These are phyloP conservation scores for Podospora pseudocomata DNA, from an alignment of 495 filamentous ascomycete genomes.

Conservation along the genomic window DNA sequence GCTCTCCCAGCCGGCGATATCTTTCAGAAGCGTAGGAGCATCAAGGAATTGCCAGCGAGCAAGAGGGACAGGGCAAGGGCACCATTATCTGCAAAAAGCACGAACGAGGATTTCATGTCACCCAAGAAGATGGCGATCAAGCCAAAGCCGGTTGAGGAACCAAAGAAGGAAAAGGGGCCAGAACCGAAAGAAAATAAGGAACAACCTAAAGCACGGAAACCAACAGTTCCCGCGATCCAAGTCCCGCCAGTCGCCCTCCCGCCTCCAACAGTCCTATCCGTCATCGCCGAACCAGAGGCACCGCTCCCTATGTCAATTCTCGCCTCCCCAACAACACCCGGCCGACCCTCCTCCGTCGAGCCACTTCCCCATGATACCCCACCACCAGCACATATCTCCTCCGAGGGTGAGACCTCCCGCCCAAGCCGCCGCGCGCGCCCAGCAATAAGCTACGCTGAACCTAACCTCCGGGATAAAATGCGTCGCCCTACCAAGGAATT, in stretches of 20 bases:
- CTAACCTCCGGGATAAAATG: constrained; percentile 84
- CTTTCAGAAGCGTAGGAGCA: constrained; percentile 24
- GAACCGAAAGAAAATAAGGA: constrained; percentile 17
- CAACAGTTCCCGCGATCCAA: background rate
- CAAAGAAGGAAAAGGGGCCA: constrained; percentile 22
- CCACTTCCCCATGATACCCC: constrained; percentile 48
- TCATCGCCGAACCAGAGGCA: constrained; percentile 31
- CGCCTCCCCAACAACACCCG: constrained; percentile 37
- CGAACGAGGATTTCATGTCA: constrained; percentile 45
- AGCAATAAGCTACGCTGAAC: constrained; percentile 79
- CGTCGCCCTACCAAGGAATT: constrained; percentile 72
- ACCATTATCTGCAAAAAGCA: constrained; percentile 44
- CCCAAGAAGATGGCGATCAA: constrained; percentile 38
- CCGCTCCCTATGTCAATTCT: constrained; percentile 29
- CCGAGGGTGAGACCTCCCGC: constrained; percentile 49
- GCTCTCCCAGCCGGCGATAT: constrained; percentile 10
- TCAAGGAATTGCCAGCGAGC: constrained; percentile 35
- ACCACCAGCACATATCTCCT: constrained; percentile 53
- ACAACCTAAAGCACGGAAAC: background rate
- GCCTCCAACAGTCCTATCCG: constrained; percentile 14
- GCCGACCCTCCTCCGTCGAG: constrained; percentile 15
- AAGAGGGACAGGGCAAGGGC: constrained; percentile 36
- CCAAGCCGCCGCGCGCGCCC: constrained; percentile 61
- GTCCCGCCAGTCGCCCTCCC: constrained; percentile 27
- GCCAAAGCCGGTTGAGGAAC: constrained; percentile 19